Evolutionary conservation across 2,329 filamentous ascomycete species (phyloP).

Genomic region (Tolypocladium amazonense): DNA sequence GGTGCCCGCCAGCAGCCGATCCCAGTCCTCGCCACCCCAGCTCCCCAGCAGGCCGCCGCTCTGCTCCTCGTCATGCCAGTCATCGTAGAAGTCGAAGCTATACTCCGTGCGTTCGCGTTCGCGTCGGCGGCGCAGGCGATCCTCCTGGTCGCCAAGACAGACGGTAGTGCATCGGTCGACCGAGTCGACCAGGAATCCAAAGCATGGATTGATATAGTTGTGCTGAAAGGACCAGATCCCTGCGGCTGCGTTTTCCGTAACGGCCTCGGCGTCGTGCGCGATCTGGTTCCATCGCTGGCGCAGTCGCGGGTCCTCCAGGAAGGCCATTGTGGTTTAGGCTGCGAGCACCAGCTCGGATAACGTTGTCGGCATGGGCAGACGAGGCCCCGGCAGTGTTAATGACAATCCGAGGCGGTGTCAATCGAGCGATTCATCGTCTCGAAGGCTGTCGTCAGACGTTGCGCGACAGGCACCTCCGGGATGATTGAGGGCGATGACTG

Average conservation of each 20-base stretch:
- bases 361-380: background rate
- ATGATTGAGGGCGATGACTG: background rate
- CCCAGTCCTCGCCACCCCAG: conserved; percentile 79
- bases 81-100: conserved; percentile 95
- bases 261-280: conserved; percentile 79
- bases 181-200: conserved; percentile 54
- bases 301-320: conserved; percentile 73
- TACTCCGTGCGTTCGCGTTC: conserved; percentile 63
- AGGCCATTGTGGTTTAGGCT: conserved; percentile 34
- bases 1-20: conserved; percentile 66
- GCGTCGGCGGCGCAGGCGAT: conserved; percentile 57
- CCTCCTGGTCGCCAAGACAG: conserved; percentile 62
- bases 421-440: background rate
- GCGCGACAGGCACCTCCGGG: background rate
- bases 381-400: background rate
- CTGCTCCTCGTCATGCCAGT: conserved; percentile 66
- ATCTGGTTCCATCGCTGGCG: conserved; percentile 91
- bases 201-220: conserved; percentile 72
- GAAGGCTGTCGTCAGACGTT: background rate
- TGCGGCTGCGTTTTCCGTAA: conserved; percentile 84
- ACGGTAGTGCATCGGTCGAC: conserved; percentile 63
- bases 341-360: background rate
- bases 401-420: background rate
- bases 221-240: conserved; percentile 85
- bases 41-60: conserved; percentile 51